Evolutionary conservation across 2,329 filamentous ascomycete species (phyloP).

Genomic region (Zalaria obscura): DNA sequence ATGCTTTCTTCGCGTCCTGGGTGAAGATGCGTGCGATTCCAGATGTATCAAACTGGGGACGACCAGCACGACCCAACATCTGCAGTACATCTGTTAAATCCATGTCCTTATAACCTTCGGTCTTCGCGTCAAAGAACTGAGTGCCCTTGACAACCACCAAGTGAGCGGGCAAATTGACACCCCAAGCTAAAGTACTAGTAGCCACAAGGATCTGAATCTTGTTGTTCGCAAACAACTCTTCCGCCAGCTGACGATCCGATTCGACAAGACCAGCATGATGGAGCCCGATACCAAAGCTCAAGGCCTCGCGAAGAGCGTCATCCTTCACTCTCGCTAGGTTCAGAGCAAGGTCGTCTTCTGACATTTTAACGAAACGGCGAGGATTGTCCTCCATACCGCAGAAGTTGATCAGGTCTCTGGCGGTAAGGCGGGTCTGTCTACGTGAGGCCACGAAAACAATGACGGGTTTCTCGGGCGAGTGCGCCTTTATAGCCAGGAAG

Average conservation of each 20-base stretch:
- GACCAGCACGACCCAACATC: constrained; percentile 90
- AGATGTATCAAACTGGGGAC: constrained; percentile 90
- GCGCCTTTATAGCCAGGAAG: constrained; percentile 89
- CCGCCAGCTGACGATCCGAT: constrained; percentile 76
- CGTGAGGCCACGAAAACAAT: constrained; percentile 97
- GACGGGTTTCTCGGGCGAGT: constrained; percentile 91
- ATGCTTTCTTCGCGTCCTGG: constrained; percentile 93
- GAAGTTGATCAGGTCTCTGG: constrained; percentile 90
- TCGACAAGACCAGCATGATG: constrained; percentile 96
- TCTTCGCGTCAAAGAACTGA: constrained; percentile 96
- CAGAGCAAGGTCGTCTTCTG: constrained; percentile 79
- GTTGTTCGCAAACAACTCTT: constrained; percentile 92
- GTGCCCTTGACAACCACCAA: constrained; percentile 96
- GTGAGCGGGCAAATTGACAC: constrained; percentile 93
- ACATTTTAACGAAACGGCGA: constrained; percentile 82
- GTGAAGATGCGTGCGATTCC: constrained; percentile 97
- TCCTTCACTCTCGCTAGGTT: constrained; percentile 89
- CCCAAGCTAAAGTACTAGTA: constrained; percentile 94
- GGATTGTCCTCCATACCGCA: constrained; percentile 99
- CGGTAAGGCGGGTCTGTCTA: constrained; percentile 84
- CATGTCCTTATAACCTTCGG: constrained; percentile 97
- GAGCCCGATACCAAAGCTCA: constrained; percentile 91
- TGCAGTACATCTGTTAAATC: constrained; percentile 94
- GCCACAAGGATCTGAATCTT: constrained; percentile 96
- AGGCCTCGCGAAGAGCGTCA: constrained; percentile 78